These are phyloP conservation scores for Pythium plurisporium DNA, from an alignment of 352 stramenopile genomes.

Conservation along the genomic window DNA sequence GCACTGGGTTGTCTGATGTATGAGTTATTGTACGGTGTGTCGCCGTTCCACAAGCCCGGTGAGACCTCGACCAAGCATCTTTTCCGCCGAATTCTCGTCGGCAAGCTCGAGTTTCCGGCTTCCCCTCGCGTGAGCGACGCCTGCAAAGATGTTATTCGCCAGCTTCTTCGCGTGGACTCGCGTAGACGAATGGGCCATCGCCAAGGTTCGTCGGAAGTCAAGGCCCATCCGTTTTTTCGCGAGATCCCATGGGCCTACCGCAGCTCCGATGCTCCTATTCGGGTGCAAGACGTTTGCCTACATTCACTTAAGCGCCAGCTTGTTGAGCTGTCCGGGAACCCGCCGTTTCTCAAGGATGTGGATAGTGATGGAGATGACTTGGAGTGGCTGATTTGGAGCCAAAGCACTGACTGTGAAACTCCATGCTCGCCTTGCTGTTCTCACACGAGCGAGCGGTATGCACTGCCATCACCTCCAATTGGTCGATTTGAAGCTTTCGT, in stretches of 20 bases:
- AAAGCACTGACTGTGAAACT: no score
- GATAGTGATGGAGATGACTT: neutral
- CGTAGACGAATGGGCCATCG: constrained; percentile 25
- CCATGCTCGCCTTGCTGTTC: no score
- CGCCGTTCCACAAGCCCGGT: constrained; percentile 40
- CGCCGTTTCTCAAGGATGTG: neutral
- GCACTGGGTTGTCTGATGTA: constrained; percentile 67
- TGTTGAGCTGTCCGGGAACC: neutral
- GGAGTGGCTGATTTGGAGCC: neutral
- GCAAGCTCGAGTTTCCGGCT: constrained; percentile 35
- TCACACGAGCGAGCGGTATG: neutral
- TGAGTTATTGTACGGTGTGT: constrained; percentile 63
- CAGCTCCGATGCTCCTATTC: constrained; percentile 5
- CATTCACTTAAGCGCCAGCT: no score
- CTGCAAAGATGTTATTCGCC: constrained; percentile 29
- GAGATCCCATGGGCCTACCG: constrained; percentile 27
- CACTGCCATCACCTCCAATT: neutral
- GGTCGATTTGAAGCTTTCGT: constrained; percentile 1
- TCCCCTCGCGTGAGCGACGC: constrained; percentile 16
- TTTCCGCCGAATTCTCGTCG: constrained; percentile 49
- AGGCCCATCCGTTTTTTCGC: constrained; percentile 31
- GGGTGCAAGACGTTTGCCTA: neutral
- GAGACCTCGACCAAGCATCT: constrained; percentile 30
- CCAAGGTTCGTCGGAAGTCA: constrained; percentile 26
- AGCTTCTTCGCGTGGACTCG: constrained; percentile 20